A percentile compares a stretch with the other conserved stretches of the same genome.
Conservation (phyloP, 179 eudicot genomes). For the Actinidia polygama region DNA sequence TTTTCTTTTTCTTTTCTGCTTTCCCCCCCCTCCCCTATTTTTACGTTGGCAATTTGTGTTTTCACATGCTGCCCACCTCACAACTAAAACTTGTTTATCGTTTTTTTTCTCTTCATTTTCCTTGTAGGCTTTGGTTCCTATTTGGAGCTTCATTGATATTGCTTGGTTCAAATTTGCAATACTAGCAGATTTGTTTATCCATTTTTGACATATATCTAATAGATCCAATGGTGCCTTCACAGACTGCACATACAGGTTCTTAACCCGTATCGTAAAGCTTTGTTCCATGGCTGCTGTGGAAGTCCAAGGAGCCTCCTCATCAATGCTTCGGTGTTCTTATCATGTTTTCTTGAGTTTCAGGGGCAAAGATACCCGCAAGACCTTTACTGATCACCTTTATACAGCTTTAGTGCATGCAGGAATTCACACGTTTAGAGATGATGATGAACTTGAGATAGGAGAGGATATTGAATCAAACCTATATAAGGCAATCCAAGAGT, state of each 20-base stretch:
- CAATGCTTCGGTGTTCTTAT: conserved; percentile 3
- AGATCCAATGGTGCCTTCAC: neutral
- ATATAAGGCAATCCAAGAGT: conserved; percentile 11
- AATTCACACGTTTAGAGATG: conserved; percentile 14
- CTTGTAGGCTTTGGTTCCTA: neutral
- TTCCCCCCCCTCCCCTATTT: no score
- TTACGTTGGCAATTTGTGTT: no score
- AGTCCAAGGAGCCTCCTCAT: neutral
- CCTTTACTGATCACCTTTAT: no score
- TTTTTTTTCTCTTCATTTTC: neutral
- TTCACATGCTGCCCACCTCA: neutral
- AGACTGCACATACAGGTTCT: neutral
- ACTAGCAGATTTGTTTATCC: neutral
- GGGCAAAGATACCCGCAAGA: conserved; percentile 7
- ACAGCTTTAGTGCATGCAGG: conserved; percentile 9
- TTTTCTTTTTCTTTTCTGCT: neutral
- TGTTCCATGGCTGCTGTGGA: neutral
- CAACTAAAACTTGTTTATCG: neutral
- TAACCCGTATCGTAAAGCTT: neutral
- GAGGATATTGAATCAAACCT: neutral
- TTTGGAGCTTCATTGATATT: neutral
- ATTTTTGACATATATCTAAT: neutral
- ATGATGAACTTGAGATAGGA: conserved; percentile 7
- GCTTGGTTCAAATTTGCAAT: neutral
- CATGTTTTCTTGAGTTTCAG: conserved; percentile 2